These are phyloP conservation scores for Yamadazyma epiphylla DNA, from an alignment of 1,139 yeast species.

Conservation along the genomic window DNA sequence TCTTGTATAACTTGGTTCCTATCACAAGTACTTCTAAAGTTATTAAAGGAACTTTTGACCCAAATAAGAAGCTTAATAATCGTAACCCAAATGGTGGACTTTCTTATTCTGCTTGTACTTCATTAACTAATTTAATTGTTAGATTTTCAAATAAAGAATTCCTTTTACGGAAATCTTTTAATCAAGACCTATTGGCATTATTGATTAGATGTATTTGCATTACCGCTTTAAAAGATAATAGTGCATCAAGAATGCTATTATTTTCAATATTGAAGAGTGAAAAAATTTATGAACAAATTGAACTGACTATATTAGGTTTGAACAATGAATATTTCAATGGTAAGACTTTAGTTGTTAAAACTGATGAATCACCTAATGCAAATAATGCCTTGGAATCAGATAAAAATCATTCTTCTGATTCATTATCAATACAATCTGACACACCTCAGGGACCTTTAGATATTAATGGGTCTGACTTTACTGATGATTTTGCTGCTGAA, in stretches of 20 bases:
- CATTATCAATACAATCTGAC: not conserved
- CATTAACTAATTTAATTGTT: slow-evolving; percentile 51
- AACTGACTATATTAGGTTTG: slow-evolving; percentile 29
- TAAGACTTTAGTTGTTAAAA: slow-evolving; percentile 13
- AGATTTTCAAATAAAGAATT: slow-evolving; percentile 41
- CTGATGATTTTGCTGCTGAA: slow-evolving; percentile 12
- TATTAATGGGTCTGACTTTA: not conserved
- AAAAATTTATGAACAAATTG: slow-evolving; percentile 28
- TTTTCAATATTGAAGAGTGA: slow-evolving; percentile 52
- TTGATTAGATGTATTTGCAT: slow-evolving; percentile 52
- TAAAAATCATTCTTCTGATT: slow-evolving; percentile 3
- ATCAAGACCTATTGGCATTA: slow-evolving; percentile 58
- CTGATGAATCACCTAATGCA: slow-evolving; percentile 7
- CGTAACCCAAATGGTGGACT: slow-evolving; percentile 42
- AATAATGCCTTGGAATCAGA: slow-evolving; percentile 1
- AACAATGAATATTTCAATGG: slow-evolving; percentile 25
- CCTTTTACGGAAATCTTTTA: slow-evolving; percentile 40
- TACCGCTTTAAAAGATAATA: slow-evolving; percentile 45
- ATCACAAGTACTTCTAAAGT: slow-evolving; percentile 20
- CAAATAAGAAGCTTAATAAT: slow-evolving; percentile 26
- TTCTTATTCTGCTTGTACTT: slow-evolving; percentile 57
- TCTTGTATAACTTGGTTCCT: slow-evolving; percentile 57
- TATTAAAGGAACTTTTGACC: slow-evolving; percentile 18
- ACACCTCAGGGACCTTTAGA: not conserved
- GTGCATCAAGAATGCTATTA: slow-evolving; percentile 51